A percentile compares a stretch with the other conserved stretches of the same genome.
phyloP scores from a whole-genome alignment of 202 grass and related monocot genomes.

The Setaria viridis region DNA sequence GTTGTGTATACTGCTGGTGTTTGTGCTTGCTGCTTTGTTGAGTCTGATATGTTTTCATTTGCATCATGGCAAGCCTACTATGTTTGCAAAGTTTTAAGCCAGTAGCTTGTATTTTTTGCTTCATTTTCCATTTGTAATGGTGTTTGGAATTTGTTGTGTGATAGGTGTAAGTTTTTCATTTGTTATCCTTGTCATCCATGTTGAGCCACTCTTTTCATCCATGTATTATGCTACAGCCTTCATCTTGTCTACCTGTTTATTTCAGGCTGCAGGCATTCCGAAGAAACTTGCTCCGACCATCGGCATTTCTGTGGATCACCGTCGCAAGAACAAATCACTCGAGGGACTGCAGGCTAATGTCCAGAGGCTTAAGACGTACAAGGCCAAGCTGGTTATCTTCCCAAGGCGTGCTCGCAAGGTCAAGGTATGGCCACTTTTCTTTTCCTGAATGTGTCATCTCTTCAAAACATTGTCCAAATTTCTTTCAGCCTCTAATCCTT shows the following conservation, averaged over 20 bases:
- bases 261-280: slow-evolving; percentile 70
- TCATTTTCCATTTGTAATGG: too few species aligned
- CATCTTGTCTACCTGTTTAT: background rate
- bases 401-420: slow-evolving; percentile 81
- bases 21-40: background rate
- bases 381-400: slow-evolving; percentile 95
- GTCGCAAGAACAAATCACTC: slow-evolving; percentile 84
- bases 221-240: background rate
- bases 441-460: background rate
- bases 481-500: background rate
- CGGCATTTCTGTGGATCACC: slow-evolving; percentile 86
- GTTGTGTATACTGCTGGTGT: background rate
- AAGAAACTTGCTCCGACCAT: slow-evolving; percentile 85
- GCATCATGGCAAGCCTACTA: background rate
- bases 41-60: background rate
- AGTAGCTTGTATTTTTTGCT: background rate
- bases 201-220: background rate
- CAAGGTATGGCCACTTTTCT: slow-evolving; percentile 57
- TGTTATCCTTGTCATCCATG: background rate
- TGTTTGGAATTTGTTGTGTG: background rate
- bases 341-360: slow-evolving; percentile 84
- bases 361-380: slow-evolving; percentile 88
- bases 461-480: background rate
- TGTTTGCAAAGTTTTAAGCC: background rate
- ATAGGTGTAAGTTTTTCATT: background rate